These are phyloP conservation scores for Phytophthora hibernalis DNA, from an alignment of 352 stramenopile genomes.

Conservation along the genomic window DNA sequence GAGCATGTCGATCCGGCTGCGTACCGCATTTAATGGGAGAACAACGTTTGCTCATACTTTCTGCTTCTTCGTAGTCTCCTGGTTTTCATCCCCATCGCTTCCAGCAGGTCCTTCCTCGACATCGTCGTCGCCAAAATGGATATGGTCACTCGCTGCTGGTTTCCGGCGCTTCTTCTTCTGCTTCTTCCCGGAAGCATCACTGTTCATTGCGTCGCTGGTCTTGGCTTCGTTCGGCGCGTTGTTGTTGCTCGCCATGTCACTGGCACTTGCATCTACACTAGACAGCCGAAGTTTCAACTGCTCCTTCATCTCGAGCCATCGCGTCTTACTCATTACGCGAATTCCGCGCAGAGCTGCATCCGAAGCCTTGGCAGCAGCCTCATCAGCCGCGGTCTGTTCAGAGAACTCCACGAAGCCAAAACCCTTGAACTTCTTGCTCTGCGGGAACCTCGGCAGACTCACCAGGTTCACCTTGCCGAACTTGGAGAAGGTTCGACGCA, in stretches of 20 bases:
- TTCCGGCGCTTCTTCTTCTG: slow-evolving; percentile 31
- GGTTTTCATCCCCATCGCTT: slow-evolving; percentile 1
- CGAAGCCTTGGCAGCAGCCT: slow-evolving; percentile 28
- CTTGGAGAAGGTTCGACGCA: slow-evolving; percentile 57
- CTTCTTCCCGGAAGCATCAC: slow-evolving; percentile 13
- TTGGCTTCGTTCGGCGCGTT: background rate
- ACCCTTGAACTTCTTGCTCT: slow-evolving; percentile 79
- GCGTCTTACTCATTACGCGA: slow-evolving; percentile 62
- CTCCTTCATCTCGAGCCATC: slow-evolving; percentile 70
- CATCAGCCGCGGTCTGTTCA: slow-evolving; percentile 33
- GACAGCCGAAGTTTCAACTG: slow-evolving; percentile 63
- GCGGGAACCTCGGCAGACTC: slow-evolving; percentile 73
- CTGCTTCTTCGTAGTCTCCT: slow-evolving; percentile 31
- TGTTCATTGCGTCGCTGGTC: background rate
- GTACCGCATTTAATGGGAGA: slow-evolving; percentile 69
- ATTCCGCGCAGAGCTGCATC: slow-evolving; percentile 46
- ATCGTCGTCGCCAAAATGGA: slow-evolving; percentile 50
- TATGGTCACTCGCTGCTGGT: slow-evolving; percentile 31
- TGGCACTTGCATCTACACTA: background rate
- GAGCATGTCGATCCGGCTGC: slow-evolving; percentile 74
- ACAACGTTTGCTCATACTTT: slow-evolving; percentile 23
- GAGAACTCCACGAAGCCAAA: slow-evolving; percentile 88
- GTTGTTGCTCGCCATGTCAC: background rate
- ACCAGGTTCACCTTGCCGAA: slow-evolving; percentile 84
- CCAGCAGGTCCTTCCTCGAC: slow-evolving; percentile 18